These are phyloP conservation scores for Neofusicoccum sp. DNA, from an alignment of 2,329 filamentous ascomycete genomes.

Conservation along the genomic window DNA sequence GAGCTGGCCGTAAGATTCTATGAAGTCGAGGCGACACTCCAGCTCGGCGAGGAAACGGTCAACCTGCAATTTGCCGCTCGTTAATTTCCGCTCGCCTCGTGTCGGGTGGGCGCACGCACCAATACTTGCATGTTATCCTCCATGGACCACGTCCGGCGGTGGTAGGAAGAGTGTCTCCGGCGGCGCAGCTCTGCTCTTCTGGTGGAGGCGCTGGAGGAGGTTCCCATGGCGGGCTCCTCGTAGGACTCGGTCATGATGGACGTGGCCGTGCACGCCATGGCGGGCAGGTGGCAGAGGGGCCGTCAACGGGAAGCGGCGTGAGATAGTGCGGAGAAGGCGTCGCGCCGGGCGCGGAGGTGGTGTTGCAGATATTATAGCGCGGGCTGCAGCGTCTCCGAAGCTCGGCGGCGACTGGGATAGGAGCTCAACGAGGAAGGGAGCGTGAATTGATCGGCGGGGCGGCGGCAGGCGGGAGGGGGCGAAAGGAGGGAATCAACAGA, in stretches of 20 bases:
- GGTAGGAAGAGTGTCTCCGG: slow-evolving; percentile 52
- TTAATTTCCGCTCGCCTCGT: slow-evolving; percentile 28
- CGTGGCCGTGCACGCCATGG: slow-evolving; percentile 32
- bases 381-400: background rate
- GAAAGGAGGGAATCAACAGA: background rate
- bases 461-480: background rate
- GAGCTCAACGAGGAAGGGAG: background rate
- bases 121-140: slow-evolving; percentile 53
- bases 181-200: slow-evolving; percentile 38
- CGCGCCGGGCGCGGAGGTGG: background rate
- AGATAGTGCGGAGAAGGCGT: background rate
- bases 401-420: slow-evolving; percentile 9
- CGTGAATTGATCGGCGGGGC: background rate
- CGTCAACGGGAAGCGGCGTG: background rate
- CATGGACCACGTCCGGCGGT: slow-evolving; percentile 45
- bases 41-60: slow-evolving; percentile 84
- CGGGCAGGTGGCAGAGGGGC: background rate
- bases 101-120: slow-evolving; percentile 30
- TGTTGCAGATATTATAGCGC: slow-evolving; percentile 5
- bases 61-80: slow-evolving; percentile 53
- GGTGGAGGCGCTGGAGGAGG: slow-evolving; percentile 40
- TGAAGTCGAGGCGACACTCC: slow-evolving; percentile 80
- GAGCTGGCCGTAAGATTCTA: slow-evolving; percentile 84
- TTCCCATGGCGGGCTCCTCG: slow-evolving; percentile 48
- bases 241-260: slow-evolving; percentile 35